phyloP scores from a whole-genome alignment of 192 early-diverging fungal species.

The Tieghemiomyces parasiticus region DNA sequence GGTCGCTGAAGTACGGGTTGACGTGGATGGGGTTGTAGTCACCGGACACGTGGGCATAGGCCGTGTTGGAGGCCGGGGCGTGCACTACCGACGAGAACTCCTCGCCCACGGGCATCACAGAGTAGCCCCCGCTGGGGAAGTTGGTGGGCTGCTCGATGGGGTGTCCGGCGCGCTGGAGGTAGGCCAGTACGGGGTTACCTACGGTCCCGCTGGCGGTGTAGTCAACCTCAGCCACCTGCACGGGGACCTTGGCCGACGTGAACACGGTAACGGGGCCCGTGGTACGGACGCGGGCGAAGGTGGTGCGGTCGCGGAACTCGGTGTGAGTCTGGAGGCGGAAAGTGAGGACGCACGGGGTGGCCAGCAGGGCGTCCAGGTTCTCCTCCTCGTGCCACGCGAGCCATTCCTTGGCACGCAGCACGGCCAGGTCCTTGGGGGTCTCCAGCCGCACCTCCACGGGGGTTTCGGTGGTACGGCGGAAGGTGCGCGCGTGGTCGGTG shows the following conservation, averaged over 20 bases:
- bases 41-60: slow-evolving; percentile 74
- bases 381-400: slow-evolving; percentile 51
- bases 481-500: slow-evolving; percentile 76
- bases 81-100: slow-evolving; percentile 76
- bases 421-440: slow-evolving; percentile 72
- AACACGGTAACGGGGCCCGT: slow-evolving; percentile 58
- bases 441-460: slow-evolving; percentile 55
- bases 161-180: slow-evolving; percentile 69
- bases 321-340: slow-evolving; percentile 61
- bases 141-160: slow-evolving; percentile 77
- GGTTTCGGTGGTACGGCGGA: slow-evolving; percentile 69
- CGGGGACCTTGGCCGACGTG: slow-evolving; percentile 66
- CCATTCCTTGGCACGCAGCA: slow-evolving; percentile 84
- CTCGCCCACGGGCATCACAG: slow-evolving; percentile 72
- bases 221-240: slow-evolving; percentile 67
- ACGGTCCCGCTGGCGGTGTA: slow-evolving; percentile 57
- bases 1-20: slow-evolving; percentile 85
- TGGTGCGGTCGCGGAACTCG: slow-evolving; percentile 40
- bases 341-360: slow-evolving; percentile 49
- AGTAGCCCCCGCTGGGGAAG: slow-evolving; percentile 87
- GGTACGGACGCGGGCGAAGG: slow-evolving; percentile 59
- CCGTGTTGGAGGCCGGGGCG: slow-evolving; percentile 71
- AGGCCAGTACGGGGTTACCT: slow-evolving; percentile 83
- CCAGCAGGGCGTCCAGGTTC: slow-evolving; percentile 30
- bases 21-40: slow-evolving; percentile 96